These are phyloP conservation scores for Triadica sebifera DNA, from an alignment of 345 rosid species.

Conservation along the genomic window DNA sequence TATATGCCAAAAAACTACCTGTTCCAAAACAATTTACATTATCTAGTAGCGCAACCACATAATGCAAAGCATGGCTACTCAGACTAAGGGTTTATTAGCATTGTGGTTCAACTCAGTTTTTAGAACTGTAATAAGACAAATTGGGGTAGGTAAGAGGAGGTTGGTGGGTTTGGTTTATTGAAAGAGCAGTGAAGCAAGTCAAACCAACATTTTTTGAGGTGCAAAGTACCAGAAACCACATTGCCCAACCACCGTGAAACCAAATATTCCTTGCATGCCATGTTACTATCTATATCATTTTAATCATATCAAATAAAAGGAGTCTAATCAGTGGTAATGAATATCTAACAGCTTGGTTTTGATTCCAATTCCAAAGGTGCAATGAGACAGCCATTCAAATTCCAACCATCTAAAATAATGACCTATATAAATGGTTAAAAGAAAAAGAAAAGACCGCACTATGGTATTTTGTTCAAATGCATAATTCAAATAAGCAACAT, in stretches of 20 bases:
- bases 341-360: not conserved
- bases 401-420: not conserved
- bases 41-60: not conserved
- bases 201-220: not conserved
- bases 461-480: not conserved
- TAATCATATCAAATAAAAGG: not conserved
- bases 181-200: not conserved
- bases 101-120: not conserved
- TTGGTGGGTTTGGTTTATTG: not conserved
- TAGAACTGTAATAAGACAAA: not conserved
- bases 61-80: not conserved
- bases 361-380: not conserved
- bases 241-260: not conserved
- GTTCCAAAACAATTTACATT: not conserved
- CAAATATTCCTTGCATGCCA: not conserved
- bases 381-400: not conserved
- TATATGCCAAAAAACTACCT: not conserved
- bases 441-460: not conserved
- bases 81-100: no score
- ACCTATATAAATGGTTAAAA: not conserved
- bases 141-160: not conserved
- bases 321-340: not conserved
- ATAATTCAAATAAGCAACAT: not conserved
- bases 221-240: not conserved
- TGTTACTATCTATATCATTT: not conserved